These are phyloP conservation scores for Acer yangbiense DNA, from an alignment of 345 rosid genomes.

Conservation along the genomic window DNA sequence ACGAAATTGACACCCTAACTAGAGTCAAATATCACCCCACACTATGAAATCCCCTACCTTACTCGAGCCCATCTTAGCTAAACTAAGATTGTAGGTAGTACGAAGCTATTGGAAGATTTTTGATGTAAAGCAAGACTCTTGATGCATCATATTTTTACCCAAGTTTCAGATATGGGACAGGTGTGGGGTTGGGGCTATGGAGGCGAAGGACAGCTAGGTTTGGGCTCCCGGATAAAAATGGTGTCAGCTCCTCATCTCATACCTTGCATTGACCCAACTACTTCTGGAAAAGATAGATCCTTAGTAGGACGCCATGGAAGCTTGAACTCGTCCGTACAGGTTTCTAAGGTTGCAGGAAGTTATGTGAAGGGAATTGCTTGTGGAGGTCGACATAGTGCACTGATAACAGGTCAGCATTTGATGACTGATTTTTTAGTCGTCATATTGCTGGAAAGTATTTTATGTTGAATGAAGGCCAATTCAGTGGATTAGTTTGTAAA, in stretches of 20 bases:
- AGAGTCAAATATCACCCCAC: no score
- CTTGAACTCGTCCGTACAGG: slow-evolving; percentile 36
- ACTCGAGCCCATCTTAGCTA: no score
- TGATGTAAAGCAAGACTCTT: slow-evolving; percentile 58
- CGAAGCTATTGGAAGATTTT: slow-evolving; percentile 62
- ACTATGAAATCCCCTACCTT: no score
- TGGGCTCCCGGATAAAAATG: slow-evolving; percentile 78
- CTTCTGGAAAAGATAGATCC: slow-evolving; percentile 50
- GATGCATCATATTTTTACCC: slow-evolving; percentile 63
- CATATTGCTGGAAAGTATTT: slow-evolving; percentile 5
- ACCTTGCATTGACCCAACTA: slow-evolving; percentile 59
- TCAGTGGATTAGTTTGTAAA: background rate
- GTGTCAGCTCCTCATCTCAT: slow-evolving; percentile 82
- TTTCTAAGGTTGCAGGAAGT: slow-evolving; percentile 48
- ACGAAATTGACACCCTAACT: no score
- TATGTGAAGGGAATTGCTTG: slow-evolving; percentile 73
- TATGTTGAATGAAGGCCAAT: background rate
- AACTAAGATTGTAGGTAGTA: slow-evolving; percentile 34
- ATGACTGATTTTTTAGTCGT: slow-evolving; percentile 9
- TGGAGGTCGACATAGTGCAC: slow-evolving; percentile 88
- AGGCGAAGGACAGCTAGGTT: slow-evolving; percentile 92
- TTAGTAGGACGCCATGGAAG: slow-evolving; percentile 43
- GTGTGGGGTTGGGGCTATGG: slow-evolving; percentile 99
- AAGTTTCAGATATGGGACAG: slow-evolving; percentile 94
- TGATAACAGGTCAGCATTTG: slow-evolving; percentile 62